Conservation (phyloP, 1,284 basidiomycete species). For the Pseudomicrostroma phylloplanum region DNA sequence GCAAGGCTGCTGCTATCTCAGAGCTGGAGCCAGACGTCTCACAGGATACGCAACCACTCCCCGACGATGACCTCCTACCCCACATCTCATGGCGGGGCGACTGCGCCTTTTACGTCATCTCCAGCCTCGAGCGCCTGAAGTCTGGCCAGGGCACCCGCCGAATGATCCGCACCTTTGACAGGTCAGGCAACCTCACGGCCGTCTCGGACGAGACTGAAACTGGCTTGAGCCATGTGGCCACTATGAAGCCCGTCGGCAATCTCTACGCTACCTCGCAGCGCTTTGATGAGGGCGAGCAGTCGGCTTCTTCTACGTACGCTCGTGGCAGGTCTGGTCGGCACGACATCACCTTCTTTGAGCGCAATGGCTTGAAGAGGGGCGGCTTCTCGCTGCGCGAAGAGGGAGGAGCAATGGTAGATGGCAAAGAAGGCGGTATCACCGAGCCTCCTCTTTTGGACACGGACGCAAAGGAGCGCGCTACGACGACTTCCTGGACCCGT, state of each 20-base stretch:
- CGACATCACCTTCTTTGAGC: constrained; percentile 89
- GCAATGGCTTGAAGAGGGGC: constrained; percentile 85
- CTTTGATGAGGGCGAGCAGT: constrained; percentile 62
- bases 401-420: constrained; percentile 40
- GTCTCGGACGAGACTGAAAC: constrained; percentile 71
- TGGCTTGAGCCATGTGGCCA: constrained; percentile 72
- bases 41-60: constrained; percentile 50
- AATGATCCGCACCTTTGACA: constrained; percentile 60
- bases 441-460: constrained; percentile 3
- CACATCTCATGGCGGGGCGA: constrained; percentile 90
- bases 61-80: constrained; percentile 66
- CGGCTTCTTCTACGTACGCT: constrained; percentile 51
- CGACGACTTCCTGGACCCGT: background rate
- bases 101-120: constrained; percentile 79
- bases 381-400: constrained; percentile 70
- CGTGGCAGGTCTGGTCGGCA: constrained; percentile 57
- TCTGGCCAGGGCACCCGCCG: constrained; percentile 52
- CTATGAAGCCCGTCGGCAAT: constrained; percentile 81
- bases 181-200: constrained; percentile 70
- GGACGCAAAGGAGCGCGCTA: background rate
- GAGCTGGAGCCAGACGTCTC: constrained; percentile 55
- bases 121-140: constrained; percentile 57
- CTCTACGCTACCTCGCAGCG: constrained; percentile 76
- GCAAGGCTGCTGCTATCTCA: constrained; percentile 69
- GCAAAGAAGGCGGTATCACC: constrained; percentile 25